Evolutionary conservation across 1,284 basidiomycete species (phyloP).

Genomic region (Omphalotus olearius): DNA sequence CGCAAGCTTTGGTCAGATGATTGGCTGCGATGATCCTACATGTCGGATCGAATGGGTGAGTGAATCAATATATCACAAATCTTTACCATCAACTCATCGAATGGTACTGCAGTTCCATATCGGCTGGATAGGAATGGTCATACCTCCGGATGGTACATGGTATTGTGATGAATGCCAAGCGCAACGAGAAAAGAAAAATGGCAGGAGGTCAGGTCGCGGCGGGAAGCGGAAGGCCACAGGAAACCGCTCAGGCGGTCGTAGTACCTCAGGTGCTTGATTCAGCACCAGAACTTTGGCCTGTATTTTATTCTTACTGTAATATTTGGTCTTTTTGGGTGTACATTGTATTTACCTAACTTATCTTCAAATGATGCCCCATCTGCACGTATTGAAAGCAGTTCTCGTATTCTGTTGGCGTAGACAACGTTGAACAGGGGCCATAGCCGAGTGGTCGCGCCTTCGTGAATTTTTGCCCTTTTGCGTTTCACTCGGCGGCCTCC

Average conservation of each 20-base stretch:
- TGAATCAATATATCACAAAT: constrained; percentile 21
- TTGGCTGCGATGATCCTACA: constrained; percentile 88
- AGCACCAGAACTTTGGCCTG: neutral
- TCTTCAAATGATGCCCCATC: no score
- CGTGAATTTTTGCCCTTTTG: no score
- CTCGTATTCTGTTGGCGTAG: no score
- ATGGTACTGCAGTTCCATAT: constrained; percentile 71
- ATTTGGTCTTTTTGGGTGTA: neutral
- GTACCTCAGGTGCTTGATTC: constrained; percentile 4
- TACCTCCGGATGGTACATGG: constrained; percentile 78
- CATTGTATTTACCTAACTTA: neutral
- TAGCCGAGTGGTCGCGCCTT: no score
- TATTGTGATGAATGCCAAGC: constrained; percentile 68
- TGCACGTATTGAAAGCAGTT: no score
- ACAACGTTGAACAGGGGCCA: no score
- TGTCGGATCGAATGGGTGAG: constrained; percentile 95
- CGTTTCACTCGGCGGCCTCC: no score
- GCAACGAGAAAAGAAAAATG: constrained; percentile 34
- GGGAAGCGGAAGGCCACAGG: constrained; percentile 41
- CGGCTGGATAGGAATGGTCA: constrained; percentile 69
- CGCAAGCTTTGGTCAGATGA: constrained; percentile 94
- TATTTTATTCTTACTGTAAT: constrained; percentile 5
- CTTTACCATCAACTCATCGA: constrained; percentile 7
- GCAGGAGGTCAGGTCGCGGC: constrained; percentile 41
- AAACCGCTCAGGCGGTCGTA: constrained; percentile 16